Evolutionary conservation across 2,329 filamentous ascomycete genomes (phyloP).

Genomic region (Rutstroemia sp.): DNA sequence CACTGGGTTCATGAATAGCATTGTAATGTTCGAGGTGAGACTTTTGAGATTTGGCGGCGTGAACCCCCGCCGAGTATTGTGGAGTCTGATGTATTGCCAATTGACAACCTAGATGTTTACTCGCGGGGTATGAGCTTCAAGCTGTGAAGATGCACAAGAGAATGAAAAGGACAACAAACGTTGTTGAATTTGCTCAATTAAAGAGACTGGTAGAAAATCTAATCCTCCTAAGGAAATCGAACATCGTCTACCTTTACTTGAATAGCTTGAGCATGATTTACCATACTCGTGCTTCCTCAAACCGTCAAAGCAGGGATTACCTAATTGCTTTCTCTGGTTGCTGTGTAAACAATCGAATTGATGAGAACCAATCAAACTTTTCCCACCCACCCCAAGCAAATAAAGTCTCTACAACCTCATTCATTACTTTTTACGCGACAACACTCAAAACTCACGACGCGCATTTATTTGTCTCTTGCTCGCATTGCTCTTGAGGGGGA

Average conservation of each 20-base stretch:
- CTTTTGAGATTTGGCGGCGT: not conserved
- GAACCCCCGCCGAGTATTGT: not conserved
- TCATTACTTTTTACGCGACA: not conserved
- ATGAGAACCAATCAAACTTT: slow-evolving; percentile 9
- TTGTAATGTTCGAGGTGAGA: slow-evolving; percentile 7
- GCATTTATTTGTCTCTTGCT: slow-evolving; percentile 11
- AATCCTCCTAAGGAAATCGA: no score
- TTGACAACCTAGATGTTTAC: not conserved
- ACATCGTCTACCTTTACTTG: no score
- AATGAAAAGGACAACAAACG: no score
- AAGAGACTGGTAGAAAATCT: no score
- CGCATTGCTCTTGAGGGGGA: slow-evolving; percentile 14
- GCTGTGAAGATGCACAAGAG: no score
- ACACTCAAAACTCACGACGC: not conserved
- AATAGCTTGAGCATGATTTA: no score
- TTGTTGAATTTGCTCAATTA: no score
- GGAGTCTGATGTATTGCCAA: not conserved
- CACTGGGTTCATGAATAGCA: slow-evolving; percentile 18
- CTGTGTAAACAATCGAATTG: not conserved
- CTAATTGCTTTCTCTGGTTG: not conserved
- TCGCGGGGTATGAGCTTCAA: not conserved
- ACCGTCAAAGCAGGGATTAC: not conserved
- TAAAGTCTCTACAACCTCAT: slow-evolving; percentile 4
- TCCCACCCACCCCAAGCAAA: not conserved
- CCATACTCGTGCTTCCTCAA: no score